Conservation (phyloP, 345 rosid genomes). For the Abelmoschus esculentus region DNA sequence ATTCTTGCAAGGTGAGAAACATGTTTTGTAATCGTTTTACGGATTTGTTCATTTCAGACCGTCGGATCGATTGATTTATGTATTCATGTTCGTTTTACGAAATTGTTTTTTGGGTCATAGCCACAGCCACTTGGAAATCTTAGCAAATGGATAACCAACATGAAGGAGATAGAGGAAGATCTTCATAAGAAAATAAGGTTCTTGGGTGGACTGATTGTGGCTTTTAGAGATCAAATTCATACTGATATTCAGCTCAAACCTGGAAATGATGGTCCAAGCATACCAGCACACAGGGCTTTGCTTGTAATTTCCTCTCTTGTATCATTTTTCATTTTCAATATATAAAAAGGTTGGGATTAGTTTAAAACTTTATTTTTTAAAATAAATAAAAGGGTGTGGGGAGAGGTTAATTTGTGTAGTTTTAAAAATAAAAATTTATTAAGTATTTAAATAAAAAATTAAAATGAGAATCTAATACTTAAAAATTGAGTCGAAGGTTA, state of each 20-base stretch:
- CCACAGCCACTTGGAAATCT: constrained; percentile 49
- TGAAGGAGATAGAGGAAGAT: constrained; percentile 60
- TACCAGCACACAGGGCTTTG: constrained; percentile 63
- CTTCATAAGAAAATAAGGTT: constrained; percentile 53
- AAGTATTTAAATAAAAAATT: too few relatives aligned
- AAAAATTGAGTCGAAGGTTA: too few relatives aligned
- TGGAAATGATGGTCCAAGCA: constrained; percentile 41
- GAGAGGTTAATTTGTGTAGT: too few relatives aligned
- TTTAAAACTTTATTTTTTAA: too few relatives aligned
- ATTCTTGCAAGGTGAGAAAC: constrained; percentile 57
- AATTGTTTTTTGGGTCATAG: not conserved
- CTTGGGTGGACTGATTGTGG: constrained; percentile 38
- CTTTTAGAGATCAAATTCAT: constrained; percentile 50
- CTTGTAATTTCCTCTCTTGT: constrained; percentile 29
- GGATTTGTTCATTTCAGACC: too few relatives aligned
- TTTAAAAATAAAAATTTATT: too few relatives aligned
- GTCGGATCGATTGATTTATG: too few relatives aligned
- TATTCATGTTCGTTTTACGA: not conserved
- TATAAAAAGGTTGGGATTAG: too few relatives aligned
- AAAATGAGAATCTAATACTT: too few relatives aligned
- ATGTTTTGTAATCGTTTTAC: not conserved
- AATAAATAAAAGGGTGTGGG: too few relatives aligned
- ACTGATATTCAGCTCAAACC: constrained; percentile 56
- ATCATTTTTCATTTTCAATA: not conserved
- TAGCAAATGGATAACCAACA: constrained; percentile 48